phyloP scores from a whole-genome alignment of 2,329 filamentous ascomycete species.

The Curvularia verruculosa region DNA sequence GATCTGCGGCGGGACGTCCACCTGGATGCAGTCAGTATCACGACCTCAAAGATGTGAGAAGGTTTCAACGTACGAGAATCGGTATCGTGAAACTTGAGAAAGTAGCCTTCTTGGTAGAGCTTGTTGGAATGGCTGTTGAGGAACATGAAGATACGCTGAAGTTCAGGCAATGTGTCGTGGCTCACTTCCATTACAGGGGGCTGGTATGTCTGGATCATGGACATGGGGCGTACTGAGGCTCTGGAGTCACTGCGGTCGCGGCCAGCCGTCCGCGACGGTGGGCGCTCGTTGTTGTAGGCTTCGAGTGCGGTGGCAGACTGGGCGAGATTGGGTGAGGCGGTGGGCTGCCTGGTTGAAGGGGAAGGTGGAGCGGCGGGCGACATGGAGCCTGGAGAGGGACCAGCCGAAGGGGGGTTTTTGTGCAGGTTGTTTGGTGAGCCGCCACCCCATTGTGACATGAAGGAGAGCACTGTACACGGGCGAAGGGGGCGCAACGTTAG shows the following conservation, averaged over 20 bases:
- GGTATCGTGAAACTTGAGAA: constrained; percentile 93
- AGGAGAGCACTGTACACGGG: constrained; percentile 72
- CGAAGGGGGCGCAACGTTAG: constrained; percentile 38
- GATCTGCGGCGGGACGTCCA: constrained; percentile 81
- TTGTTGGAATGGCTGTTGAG: constrained; percentile 96
- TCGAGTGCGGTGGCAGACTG: constrained; percentile 42
- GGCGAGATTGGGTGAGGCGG: constrained; percentile 25
- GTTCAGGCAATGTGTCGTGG: constrained; percentile 85
- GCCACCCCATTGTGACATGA: constrained; percentile 79
- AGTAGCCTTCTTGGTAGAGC: constrained; percentile 97
- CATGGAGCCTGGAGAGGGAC: constrained; percentile 40
- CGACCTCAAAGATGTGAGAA: constrained; percentile 7
- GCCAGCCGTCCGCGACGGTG: constrained; percentile 45
- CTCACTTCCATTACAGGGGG: constrained; percentile 85
- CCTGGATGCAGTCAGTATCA: constrained; percentile 60
- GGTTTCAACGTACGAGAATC: constrained; percentile 74
- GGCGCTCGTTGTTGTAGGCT: constrained; percentile 32
- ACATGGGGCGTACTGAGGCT: constrained; percentile 72
- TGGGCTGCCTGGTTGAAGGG: constrained; percentile 35
- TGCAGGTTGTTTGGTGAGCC: constrained; percentile 31
- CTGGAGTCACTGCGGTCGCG: constrained; percentile 55
- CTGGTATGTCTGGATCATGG: constrained; percentile 85
- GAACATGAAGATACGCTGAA: constrained; percentile 91
- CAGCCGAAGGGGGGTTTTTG: constrained; percentile 30
- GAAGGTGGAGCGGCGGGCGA: constrained; percentile 43